A percentile compares a stretch with the other conserved stretches of the same genome.
These are phyloP conservation scores for Collybiopsis confluens DNA, from an alignment of 768 basidiomycete species.

Conservation along the genomic window DNA sequence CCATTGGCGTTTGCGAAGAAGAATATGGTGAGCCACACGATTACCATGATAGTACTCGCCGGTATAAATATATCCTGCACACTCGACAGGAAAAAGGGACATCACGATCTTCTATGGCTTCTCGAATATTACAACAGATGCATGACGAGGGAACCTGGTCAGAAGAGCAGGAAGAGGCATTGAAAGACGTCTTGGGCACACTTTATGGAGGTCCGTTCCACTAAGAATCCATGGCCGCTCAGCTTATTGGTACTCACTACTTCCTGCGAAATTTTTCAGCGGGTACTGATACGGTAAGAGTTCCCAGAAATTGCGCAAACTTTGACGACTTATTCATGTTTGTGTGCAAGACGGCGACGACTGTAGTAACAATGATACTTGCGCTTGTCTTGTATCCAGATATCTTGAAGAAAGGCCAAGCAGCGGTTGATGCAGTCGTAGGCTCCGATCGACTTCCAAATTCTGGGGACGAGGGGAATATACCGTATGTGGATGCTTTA, in stretches of 20 bases:
- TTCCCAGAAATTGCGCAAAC: background rate
- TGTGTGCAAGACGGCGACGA: constrained; percentile 5
- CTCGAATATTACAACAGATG: constrained; percentile 1
- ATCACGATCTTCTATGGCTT: constrained; percentile 4
- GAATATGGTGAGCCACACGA: constrained; percentile 22
- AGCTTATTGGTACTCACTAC: background rate
- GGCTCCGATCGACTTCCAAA: constrained; percentile 21
- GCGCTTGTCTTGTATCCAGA: constrained; percentile 22
- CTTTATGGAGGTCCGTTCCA: constrained; percentile 1
- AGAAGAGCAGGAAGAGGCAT: background rate
- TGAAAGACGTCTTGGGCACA: background rate
- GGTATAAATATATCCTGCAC: background rate
- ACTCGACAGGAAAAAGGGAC: constrained; percentile 1
- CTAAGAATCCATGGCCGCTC: background rate
- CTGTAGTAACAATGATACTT: constrained; percentile 12
- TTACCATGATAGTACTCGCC: background rate
- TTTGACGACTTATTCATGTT: background rate
- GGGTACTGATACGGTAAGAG: constrained; percentile 9
- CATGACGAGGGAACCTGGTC: constrained; percentile 3
- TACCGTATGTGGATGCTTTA: constrained; percentile 21
- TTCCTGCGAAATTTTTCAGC: background rate
- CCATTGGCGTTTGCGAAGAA: constrained; percentile 32
- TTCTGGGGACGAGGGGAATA: constrained; percentile 13
- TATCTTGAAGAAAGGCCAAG: constrained; percentile 20
- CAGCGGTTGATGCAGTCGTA: constrained; percentile 20